Evolutionary conservation across 2,329 filamentous ascomycete species (phyloP), one percentile per base, ranked within the genome.

Genomic region (Nemania sp.): DNA sequence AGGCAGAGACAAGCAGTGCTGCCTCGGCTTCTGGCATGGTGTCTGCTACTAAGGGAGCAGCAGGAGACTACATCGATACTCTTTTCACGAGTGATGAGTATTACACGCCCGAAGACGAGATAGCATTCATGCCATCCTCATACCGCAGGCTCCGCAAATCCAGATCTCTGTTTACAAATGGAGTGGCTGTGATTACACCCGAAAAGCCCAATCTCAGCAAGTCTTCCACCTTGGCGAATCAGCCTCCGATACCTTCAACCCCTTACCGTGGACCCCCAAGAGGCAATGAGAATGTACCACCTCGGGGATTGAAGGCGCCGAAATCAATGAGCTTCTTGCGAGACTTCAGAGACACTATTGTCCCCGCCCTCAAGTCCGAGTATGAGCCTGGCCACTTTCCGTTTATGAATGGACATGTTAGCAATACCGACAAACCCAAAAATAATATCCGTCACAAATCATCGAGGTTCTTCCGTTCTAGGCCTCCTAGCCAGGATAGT

Each of bases 281-380:
- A 29, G 25, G 29, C 2, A 71, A 73, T 15, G 74, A 76, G 35
- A 75, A 77, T 37, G 63, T 71, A 9, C 65, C 64, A 1, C 47
- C 69, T 15, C 64, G 65, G 35, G 51, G 57, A 4, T 64, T 85
- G 15, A 78, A 80, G 61, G 72, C 79, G 2, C 81, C 81, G 0
- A 84, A 80, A 52, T 87, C 85, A 2, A 84, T 83, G 81, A 83
- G 79, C 63, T 83, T 85, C 63, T 71, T 85, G 59, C 71, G 68
- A 49, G 69, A 69, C 20, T 70, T 75, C 11, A 71, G 69, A 37
- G 57, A 50, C 4, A 59, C n/a, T 15, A 43, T 60, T 39, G 35
- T 29, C 17, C 17, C 51, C 17, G 35, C 37, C 35, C 57, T 46
- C n/a, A 61, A 21, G 47, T 56, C 39, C 7, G 57, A 63, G 4